A percentile compares a stretch with the other conserved stretches of the same genome.
Conservation (phyloP, 257 asterid genomes). For the Fraxinus quadrangulata region DNA sequence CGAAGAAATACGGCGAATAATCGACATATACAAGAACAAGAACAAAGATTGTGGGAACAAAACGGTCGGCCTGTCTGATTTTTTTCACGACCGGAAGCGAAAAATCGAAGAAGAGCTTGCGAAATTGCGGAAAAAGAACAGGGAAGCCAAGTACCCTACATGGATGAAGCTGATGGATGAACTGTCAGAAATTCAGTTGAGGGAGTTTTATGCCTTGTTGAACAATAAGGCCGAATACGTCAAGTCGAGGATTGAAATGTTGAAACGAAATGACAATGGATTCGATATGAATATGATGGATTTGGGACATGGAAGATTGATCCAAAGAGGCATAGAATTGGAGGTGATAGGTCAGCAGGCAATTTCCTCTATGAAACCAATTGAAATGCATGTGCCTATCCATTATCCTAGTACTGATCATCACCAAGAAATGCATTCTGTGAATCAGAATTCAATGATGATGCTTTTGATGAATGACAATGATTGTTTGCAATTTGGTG, state of each 20-base stretch:
- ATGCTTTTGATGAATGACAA: constrained; percentile 37
- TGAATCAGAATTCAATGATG: constrained; percentile 41
- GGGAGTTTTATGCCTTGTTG: constrained; percentile 34
- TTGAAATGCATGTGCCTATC: constrained; percentile 15
- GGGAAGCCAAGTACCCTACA: constrained; percentile 51
- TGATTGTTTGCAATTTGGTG: constrained; percentile 28
- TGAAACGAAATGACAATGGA: constrained; percentile 23
- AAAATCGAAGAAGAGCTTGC: constrained; percentile 51
- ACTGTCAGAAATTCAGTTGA: constrained; percentile 34
- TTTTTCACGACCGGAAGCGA: constrained; percentile 43
- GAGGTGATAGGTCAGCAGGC: constrained; percentile 29
- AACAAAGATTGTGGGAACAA: constrained; percentile 38
- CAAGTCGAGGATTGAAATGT: constrained; percentile 33
- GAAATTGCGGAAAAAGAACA: constrained; percentile 38
- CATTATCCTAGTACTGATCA: constrained; percentile 29
- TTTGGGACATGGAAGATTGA: constrained; percentile 17
- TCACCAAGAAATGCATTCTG: neutral
- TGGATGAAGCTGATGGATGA: constrained; percentile 29
- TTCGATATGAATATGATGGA: constrained; percentile 19
- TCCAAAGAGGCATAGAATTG: constrained; percentile 29
- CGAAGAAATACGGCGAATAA: constrained; percentile 38
- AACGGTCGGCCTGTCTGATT: constrained; percentile 47
- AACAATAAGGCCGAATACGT: constrained; percentile 24
- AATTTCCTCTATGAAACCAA: neutral
- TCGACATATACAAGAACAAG: constrained; percentile 48